Evolutionary conservation across 192 early-diverging fungal genomes (phyloP), one percentile per base, ranked within the genome.

Genomic region (Coemansia sp.): DNA sequence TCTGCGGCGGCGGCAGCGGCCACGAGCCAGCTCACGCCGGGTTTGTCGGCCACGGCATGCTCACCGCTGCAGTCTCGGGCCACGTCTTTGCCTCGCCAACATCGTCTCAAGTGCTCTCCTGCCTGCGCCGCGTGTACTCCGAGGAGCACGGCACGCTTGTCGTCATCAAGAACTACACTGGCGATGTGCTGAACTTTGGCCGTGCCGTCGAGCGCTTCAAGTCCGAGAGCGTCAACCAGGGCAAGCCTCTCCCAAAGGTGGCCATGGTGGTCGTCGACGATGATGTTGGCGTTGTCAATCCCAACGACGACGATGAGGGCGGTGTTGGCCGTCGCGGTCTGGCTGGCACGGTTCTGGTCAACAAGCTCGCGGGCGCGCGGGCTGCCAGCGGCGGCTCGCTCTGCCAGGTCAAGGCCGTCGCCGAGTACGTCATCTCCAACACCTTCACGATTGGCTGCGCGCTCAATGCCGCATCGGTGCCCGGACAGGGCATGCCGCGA

Each of bases 141-240:
- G 80, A 82, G 37, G 70, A 83, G 32, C 79, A 90, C 27, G 94
- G 92, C 25, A 88, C 88, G 9, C 67, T 95, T 36, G 84, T 93
- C 3, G 84, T 95, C 12, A 87, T 94, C 84, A 95, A 93, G 77
- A 95, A 95, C 77, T 95, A 95, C 68, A 95, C 94, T 0, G 94
- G 92, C 42, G 89, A 91, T 64, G 84, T 87, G 57, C 79, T 89
- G 10, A 87, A 91, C 76, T 96, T 96, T 88, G 92, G 91, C 22
- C 81, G 89, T 4, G 94, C 94, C 7, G 88, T 92, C 5, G 91
- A 88, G 76, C 85, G 88, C 11, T 87, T 89, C 79, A 94, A 92
- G 75, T 86, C 90, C 17, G 84, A 89, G 70, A 78, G 88, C 27
- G 86, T 92, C 9, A 83, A 75, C 68, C 57, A 64, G 19, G 68